Evolutionary conservation across 2,329 filamentous ascomycete species (phyloP).

Genomic region (Xylogone sp.): DNA sequence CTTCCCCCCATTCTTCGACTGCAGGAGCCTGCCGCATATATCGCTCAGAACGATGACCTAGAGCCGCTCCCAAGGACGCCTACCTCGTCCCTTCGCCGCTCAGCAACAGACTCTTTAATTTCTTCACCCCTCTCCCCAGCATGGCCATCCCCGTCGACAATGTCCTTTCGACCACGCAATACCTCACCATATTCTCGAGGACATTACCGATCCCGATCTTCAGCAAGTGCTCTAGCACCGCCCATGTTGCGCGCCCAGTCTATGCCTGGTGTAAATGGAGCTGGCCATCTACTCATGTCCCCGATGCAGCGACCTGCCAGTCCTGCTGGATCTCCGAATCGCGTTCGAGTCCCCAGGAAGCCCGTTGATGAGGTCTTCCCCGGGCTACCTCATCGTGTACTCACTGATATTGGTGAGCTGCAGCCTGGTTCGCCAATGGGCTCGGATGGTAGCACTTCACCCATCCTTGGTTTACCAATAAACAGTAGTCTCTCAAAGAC

Average conservation of each 20-base stretch:
- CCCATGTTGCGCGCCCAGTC: constrained; percentile 61
- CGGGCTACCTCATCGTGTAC: constrained; percentile 38
- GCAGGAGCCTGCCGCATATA: constrained; percentile 19
- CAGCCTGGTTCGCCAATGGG: neutral
- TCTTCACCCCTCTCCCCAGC: constrained; percentile 47
- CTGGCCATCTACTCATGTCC: constrained; percentile 54
- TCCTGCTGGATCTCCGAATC: constrained; percentile 49
- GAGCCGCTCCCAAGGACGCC: constrained; percentile 37
- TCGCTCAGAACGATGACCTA: constrained; percentile 11
- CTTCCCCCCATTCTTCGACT: constrained; percentile 53
- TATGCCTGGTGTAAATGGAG: constrained; percentile 57
- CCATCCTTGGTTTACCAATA: constrained; percentile 35
- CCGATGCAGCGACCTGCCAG: constrained; percentile 49
- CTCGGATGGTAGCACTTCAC: constrained; percentile 51
- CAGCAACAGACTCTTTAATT: constrained; percentile 50
- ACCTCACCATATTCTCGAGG: constrained; percentile 55
- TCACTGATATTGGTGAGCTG: constrained; percentile 22
- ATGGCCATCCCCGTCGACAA: constrained; percentile 31
- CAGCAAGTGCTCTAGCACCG: constrained; percentile 49
- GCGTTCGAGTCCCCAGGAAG: constrained; percentile 50
- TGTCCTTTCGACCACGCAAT: constrained; percentile 59
- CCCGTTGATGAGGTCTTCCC: constrained; percentile 59
- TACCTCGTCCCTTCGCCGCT: constrained; percentile 48
- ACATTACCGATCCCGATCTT: constrained; percentile 56
- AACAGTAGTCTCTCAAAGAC: constrained; percentile 14